Percentiles rank a stretch among this genome's conserved stretches.
phyloP scores from a whole-genome alignment of 805 yeast genomes.

The Yarrowia sp. region DNA sequence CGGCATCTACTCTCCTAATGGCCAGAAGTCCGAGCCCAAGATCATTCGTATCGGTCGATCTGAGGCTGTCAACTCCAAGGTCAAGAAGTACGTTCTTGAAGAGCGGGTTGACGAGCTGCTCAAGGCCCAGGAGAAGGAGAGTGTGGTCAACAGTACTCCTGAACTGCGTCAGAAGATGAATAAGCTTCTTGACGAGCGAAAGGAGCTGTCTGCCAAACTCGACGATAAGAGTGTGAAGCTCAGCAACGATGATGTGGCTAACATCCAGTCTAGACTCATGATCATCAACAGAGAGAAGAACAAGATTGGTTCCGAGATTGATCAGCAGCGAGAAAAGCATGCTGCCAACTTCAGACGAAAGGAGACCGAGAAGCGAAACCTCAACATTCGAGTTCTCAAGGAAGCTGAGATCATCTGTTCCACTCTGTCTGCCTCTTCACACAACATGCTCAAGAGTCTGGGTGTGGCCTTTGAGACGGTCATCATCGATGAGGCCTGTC shows the following conservation, averaged over 20 bases:
- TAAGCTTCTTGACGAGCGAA: conserved; percentile 57
- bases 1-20: conserved; percentile 62
- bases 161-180: conserved; percentile 48
- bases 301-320: conserved; percentile 74
- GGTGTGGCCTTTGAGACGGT: conserved; percentile 87
- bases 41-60: conserved; percentile 88
- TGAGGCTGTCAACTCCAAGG: conserved; percentile 84
- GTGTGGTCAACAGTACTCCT: conserved; percentile 50
- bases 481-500: conserved; percentile 96
- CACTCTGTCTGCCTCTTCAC: conserved; percentile 93
- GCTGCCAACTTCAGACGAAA: conserved; percentile 73
- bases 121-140: conserved; percentile 49
- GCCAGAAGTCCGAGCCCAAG: conserved; percentile 61
- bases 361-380: conserved; percentile 77
- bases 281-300: conserved; percentile 67
- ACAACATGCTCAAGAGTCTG: conserved; percentile 77
- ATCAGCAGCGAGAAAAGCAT: conserved; percentile 76
- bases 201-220: conserved; percentile 48
- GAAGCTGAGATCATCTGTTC: conserved; percentile 88
- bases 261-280: conserved; percentile 54
- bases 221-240: conserved; percentile 2
- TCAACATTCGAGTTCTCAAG: conserved; percentile 73
- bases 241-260: conserved; percentile 31
- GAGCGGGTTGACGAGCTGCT: conserved; percentile 76
- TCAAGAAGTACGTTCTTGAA: conserved; percentile 82